phyloP scores from a whole-genome alignment of 768 basidiomycete species.

The Auricularia heimuer region DNA sequence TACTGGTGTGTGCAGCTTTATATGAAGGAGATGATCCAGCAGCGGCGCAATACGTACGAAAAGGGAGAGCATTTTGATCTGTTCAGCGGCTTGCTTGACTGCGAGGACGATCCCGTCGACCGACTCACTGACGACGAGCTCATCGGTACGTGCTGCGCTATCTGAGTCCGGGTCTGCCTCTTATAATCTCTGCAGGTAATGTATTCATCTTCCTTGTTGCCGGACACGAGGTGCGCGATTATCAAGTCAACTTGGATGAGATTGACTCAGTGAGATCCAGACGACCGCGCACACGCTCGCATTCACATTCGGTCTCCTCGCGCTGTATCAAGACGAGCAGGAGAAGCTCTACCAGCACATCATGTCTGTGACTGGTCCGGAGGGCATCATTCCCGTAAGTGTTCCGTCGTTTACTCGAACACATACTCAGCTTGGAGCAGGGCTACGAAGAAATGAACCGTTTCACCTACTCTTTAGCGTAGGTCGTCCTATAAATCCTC shows the following conservation, averaged over 20 bases:
- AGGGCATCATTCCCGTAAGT: constrained; percentile 3
- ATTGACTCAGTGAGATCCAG: constrained; percentile 1
- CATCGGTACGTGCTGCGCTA: background rate
- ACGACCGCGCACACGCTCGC: constrained; percentile 17
- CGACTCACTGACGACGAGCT: background rate
- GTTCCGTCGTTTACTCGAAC: background rate
- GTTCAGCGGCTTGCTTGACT: background rate
- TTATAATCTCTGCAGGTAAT: background rate
- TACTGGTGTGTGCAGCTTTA: background rate
- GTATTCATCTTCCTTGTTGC: constrained; percentile 15
- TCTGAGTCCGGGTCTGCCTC: background rate
- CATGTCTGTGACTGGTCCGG: constrained; percentile 1
- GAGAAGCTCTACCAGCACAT: constrained; percentile 8
- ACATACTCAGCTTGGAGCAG: background rate
- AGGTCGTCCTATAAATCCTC: background rate
- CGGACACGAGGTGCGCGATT: constrained; percentile 13
- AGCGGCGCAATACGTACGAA: background rate
- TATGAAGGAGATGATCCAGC: background rate
- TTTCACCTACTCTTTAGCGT: background rate
- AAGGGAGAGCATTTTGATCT: background rate
- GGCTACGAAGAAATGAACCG: background rate
- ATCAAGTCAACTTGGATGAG: background rate
- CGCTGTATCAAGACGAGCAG: constrained; percentile 16
- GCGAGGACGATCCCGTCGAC: background rate
- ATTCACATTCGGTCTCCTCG: constrained; percentile 15